Conservation (phyloP, 176 grass and related monocot genomes). For the Zoysia pacifica region DNA sequence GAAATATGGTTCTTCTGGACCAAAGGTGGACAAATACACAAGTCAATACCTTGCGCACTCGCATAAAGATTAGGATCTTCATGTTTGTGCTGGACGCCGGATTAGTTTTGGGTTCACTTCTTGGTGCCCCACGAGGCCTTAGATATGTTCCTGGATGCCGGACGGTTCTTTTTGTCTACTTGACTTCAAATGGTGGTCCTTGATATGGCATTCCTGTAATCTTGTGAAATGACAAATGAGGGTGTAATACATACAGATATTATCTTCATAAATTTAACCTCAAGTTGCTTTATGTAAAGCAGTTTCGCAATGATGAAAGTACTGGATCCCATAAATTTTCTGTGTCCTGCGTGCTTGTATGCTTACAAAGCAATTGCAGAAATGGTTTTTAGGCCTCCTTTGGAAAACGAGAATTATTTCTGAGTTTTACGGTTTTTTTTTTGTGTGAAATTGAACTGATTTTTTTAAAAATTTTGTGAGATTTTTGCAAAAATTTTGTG, state of each 20-base stretch:
- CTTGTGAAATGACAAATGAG: constrained; percentile 20
- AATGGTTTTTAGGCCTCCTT: not conserved
- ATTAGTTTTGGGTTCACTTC: constrained; percentile 35
- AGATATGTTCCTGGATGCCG: constrained; percentile 1
- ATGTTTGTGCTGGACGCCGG: constrained; percentile 6
- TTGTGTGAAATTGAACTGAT: no score
- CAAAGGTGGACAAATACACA: constrained; percentile 72
- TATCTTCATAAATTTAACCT: constrained; percentile 9
- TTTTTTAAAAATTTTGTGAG: no score
- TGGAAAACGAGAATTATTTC: no score
- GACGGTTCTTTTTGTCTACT: constrained; percentile 28
- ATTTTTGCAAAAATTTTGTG: no score
- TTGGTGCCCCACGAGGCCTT: constrained; percentile 15
- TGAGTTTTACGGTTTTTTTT: no score
- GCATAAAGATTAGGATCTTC: constrained; percentile 71
- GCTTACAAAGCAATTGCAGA: not conserved
- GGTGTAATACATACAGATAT: constrained; percentile 2
- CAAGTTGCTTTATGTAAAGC: constrained; percentile 31
- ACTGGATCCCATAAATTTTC: not conserved
- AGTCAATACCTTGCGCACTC: constrained; percentile 70
- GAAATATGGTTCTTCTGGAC: constrained; percentile 57
- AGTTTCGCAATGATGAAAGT: constrained; percentile 12
- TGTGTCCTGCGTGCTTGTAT: not conserved
- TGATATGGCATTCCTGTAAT: not conserved
- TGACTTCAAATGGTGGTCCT: not conserved